phyloP scores from a whole-genome alignment of 1,284 basidiomycete species.

The Sanghuangporus baumii region DNA sequence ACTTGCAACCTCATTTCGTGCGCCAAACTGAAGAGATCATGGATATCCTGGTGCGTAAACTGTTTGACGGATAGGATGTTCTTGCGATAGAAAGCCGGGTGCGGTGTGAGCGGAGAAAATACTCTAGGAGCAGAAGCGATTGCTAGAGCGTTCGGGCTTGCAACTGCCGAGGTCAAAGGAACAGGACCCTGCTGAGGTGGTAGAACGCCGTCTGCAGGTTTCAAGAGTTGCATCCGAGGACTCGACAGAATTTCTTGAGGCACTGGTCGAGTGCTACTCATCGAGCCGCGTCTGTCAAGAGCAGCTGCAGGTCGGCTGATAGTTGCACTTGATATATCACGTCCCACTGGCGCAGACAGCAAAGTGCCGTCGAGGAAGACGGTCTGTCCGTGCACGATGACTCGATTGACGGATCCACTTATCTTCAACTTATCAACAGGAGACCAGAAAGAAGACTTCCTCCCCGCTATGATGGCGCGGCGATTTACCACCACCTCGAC shows the following conservation, averaged over 20 bases:
- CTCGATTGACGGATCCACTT: conserved; percentile 82
- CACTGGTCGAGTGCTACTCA: conserved; percentile 24
- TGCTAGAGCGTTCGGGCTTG: conserved; percentile 21
- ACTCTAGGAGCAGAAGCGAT: conserved; percentile 21
- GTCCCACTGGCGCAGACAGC: conserved; percentile 57
- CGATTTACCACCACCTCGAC: conserved; percentile 93
- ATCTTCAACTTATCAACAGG: conserved; percentile 69
- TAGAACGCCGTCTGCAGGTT: conserved; percentile 9
- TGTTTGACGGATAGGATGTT: conserved; percentile 96
- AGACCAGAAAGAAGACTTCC: conserved; percentile 65
- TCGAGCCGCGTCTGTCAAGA: conserved; percentile 30
- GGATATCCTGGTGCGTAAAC: conserved; percentile 86
- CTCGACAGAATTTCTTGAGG: conserved; percentile 20
- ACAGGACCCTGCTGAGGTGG: conserved; percentile 26
- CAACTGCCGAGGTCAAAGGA: conserved; percentile 25
- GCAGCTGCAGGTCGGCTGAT: conserved; percentile 43
- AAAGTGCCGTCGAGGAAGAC: conserved; percentile 87
- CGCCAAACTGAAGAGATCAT: conserved; percentile 92
- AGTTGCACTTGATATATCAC: conserved; percentile 74
- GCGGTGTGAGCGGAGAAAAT: conserved; percentile 35
- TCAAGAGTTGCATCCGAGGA: neutral
- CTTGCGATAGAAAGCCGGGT: conserved; percentile 75
- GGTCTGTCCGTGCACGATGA: conserved; percentile 89
- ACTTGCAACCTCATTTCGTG: conserved; percentile 97
- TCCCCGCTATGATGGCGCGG: conserved; percentile 51